A percentile compares a stretch with the other conserved stretches of the same genome.
Evolutionary conservation across 2,329 filamentous ascomycete species (phyloP).

Genomic region (Alternaria sp.): DNA sequence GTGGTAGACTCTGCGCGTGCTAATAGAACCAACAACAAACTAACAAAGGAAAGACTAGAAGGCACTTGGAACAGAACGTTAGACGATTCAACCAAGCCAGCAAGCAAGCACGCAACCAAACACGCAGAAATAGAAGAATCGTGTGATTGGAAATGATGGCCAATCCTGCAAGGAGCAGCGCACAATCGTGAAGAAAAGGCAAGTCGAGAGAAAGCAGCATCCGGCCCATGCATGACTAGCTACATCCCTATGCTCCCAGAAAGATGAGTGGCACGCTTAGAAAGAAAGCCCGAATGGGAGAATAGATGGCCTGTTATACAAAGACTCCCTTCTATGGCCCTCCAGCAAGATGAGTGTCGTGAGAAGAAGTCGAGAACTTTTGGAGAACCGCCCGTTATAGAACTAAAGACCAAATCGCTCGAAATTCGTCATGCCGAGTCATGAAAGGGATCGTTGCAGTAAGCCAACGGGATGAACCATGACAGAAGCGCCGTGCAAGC

Average conservation of each 20-base stretch:
- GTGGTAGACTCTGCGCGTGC: constrained; percentile 2
- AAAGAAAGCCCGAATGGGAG: constrained; percentile 40
- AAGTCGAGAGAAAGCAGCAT: constrained; percentile 40
- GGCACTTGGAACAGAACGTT: constrained; percentile 18
- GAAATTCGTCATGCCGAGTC: constrained; percentile 48
- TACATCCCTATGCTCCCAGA: constrained; percentile 42
- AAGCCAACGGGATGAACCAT: constrained; percentile 45
- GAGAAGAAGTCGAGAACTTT: constrained; percentile 49
- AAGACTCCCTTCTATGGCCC: constrained; percentile 43
- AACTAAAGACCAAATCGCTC: constrained; percentile 45
- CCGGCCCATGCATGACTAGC: constrained; percentile 45
- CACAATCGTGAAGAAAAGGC: constrained; percentile 36
- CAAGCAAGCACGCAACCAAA: constrained; percentile 36
- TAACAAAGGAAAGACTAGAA: constrained; percentile 6
- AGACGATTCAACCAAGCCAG: constrained; percentile 30
- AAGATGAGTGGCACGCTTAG: constrained; percentile 36
- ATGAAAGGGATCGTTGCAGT: constrained; percentile 46
- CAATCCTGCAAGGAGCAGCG: constrained; percentile 41
- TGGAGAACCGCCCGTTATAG: constrained; percentile 46
- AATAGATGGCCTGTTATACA: constrained; percentile 48
- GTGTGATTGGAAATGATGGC: constrained; percentile 47
- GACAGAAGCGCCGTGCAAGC: constrained; percentile 43
- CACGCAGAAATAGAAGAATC: constrained; percentile 37
- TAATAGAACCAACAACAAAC: constrained; percentile 2
- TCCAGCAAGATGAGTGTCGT: constrained; percentile 45